Base-by-base conservation (phyloP, 2,329 filamentous ascomycete genomes). In the Talaromyces albobiverticillius region DNA sequence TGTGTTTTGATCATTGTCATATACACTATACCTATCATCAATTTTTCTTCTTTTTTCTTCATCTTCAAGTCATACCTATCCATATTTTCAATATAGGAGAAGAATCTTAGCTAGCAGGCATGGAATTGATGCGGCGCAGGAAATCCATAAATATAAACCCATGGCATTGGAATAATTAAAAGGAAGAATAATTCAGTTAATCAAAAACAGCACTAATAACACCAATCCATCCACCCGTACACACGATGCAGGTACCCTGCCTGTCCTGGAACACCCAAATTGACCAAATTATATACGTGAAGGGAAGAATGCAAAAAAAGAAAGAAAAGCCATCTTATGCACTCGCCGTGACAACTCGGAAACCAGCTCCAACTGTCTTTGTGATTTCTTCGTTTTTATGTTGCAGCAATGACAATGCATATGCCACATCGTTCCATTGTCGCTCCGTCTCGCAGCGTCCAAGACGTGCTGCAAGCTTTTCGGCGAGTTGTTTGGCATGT, bases 381-480 rank as follows among this genome's bases (percentile, higher is more conserved):
- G 68, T 60, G 50, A 77, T 77, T 5, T 77, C 75, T 59, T 77
- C 75, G 52, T 75, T 75, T 62, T 77, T 78, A 62, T 99, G 94
- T 66, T 91, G 92, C 54, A 99, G 75, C 56, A 96, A 74, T 2
- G 90, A 90, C 56, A 99, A 75, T 3, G 92, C 92, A 76, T 91
- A 99, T 0, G 93, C 90, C 41, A 97, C 92, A 73, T 99, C 94
- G 67, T 93, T 95, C 94, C 94, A 99, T 69, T 97, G 92, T 59
- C 92, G 81, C 75, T 99, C 93, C 46, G 82, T 95, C 68, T 96
- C 92, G 66, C 92, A 96, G 45, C 93, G 82, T 1, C 82, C 79
- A 42, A 99, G 80, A 60, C 94, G 83, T 4, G 92, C 91, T 1
- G 94, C 92, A 57, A 99, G 79, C 73, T 99, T 99, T 58, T 93